Base-by-base conservation (phyloP, 352 stramenopile genomes). In the Pythium chondricola region DNA sequence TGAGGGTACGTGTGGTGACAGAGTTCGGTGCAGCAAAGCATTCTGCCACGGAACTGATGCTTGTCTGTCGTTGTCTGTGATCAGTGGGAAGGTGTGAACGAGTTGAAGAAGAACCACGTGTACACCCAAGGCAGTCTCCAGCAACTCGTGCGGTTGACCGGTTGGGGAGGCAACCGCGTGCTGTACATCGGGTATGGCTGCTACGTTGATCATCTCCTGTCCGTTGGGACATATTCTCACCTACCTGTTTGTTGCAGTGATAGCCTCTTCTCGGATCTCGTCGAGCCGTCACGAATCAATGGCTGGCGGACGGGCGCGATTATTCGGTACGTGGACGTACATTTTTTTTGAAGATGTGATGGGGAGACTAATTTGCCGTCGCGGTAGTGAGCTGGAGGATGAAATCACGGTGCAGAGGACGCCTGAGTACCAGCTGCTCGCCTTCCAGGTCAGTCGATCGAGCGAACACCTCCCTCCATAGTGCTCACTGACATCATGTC, bases 221-320 rank as follows among this genome's bases (percentile, higher is more conserved):
- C 21, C 22, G 13, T 8, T 42, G 5, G 22, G 18, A 17, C 13
- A 6, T 21, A 41, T 42, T 36, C n/a, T 1, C 30, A 29, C 1
- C 35, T 26, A 27, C 31, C 14, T 26, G 37, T 41, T 43, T 5
- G 4, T 55, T n/a, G 3, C 56, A 88, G 76, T 29, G 91, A 98
- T 48, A 96, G 87, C 35, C 61, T 98, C 14, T 98, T 98, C 60
- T 93, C 92, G 7, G 89, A 98, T 74, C 68, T 98, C 33, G 88
- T 97, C 8, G 90, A 97, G 57, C 89, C 92, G 4, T 95, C 93
- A 26, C 82, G 89, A 26, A 92, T 95, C 62, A 96, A 85, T 55
- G 88, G 89, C 1, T 98, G 92, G 92, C 85, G 83, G 40, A 98
- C 92, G 10, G 92, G 87, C 25, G 92, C 88, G 3, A 95, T 98